phyloP scores from a whole-genome alignment of 805 yeast genomes.

The Priceomyces haplophilus region DNA sequence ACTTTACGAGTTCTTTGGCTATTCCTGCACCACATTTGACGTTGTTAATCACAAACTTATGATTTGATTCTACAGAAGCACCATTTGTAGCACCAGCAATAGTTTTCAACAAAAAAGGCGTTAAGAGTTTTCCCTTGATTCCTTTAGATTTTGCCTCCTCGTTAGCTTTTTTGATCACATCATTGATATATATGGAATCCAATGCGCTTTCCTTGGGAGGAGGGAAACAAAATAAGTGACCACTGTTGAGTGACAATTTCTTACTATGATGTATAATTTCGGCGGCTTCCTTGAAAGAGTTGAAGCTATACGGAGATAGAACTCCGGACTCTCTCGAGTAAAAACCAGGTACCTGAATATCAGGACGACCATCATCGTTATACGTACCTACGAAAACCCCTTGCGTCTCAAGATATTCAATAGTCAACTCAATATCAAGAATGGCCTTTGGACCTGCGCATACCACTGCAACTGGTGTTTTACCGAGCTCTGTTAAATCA shows the following conservation, averaged over 20 bases:
- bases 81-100: slow-evolving; percentile 72
- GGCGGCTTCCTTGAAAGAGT: slow-evolving; percentile 59
- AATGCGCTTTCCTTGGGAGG: slow-evolving; percentile 68
- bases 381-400: slow-evolving; percentile 81
- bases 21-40: slow-evolving; percentile 66
- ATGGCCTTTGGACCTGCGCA: slow-evolving; percentile 91
- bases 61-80: slow-evolving; percentile 63
- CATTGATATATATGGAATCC: slow-evolving; percentile 47
- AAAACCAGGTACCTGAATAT: slow-evolving; percentile 68
- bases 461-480: slow-evolving; percentile 84
- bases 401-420: slow-evolving; percentile 86
- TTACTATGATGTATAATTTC: slow-evolving; percentile 45
- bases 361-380: slow-evolving; percentile 34
- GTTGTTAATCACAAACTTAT: slow-evolving; percentile 74
- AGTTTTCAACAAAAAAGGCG: slow-evolving; percentile 70
- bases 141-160: slow-evolving; percentile 50
- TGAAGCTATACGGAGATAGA: slow-evolving; percentile 62
- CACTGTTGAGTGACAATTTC: slow-evolving; percentile 54
- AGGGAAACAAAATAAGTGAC: slow-evolving; percentile 77
- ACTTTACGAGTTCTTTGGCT: slow-evolving; percentile 48
- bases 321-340: slow-evolving; percentile 76
- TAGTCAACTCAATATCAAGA: slow-evolving; percentile 72
- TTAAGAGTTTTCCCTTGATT: slow-evolving; percentile 67
- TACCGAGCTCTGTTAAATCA: slow-evolving; percentile 78
- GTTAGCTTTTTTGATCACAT: slow-evolving; percentile 57